These are phyloP conservation scores for Coleophoma cylindrospora DNA, from an alignment of 2,329 filamentous ascomycete genomes.

Conservation along the genomic window DNA sequence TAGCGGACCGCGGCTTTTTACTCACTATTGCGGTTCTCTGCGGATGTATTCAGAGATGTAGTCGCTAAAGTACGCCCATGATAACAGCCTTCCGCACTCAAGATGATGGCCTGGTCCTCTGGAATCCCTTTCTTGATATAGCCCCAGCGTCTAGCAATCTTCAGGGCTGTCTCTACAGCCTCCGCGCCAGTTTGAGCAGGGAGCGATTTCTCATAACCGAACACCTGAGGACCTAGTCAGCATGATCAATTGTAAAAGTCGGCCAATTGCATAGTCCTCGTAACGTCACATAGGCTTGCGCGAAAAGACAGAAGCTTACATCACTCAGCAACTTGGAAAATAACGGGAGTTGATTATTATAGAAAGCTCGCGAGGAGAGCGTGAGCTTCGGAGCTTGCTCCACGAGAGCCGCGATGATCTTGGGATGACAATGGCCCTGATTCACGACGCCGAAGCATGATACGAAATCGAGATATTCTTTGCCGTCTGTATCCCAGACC, in stretches of 20 bases:
- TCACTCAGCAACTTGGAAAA: background rate
- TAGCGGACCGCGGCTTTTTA: background rate
- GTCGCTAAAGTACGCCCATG: background rate
- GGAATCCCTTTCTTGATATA: conserved; percentile 77
- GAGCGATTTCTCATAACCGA: conserved; percentile 92
- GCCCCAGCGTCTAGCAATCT: conserved; percentile 91
- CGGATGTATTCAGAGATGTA: background rate
- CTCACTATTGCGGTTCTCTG: background rate
- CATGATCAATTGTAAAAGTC: too few species aligned
- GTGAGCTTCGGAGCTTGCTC: background rate
- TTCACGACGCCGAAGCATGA: background rate
- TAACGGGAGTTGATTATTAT: background rate
- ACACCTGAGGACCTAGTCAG: conserved; percentile 27
- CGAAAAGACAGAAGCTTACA: background rate
- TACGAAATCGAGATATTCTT: background rate
- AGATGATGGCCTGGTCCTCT: background rate
- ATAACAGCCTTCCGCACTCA: background rate
- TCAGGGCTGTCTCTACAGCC: conserved; percentile 90
- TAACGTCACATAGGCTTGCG: too few species aligned
- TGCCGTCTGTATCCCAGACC: background rate
- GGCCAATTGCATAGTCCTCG: too few species aligned
- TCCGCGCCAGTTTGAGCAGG: conserved; percentile 97
- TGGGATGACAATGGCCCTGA: background rate
- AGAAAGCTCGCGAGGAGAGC: background rate
- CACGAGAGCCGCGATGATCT: background rate